Base-by-base conservation (phyloP, 371 early-diverging fungal species). In the Mortierella sp. region DNA sequence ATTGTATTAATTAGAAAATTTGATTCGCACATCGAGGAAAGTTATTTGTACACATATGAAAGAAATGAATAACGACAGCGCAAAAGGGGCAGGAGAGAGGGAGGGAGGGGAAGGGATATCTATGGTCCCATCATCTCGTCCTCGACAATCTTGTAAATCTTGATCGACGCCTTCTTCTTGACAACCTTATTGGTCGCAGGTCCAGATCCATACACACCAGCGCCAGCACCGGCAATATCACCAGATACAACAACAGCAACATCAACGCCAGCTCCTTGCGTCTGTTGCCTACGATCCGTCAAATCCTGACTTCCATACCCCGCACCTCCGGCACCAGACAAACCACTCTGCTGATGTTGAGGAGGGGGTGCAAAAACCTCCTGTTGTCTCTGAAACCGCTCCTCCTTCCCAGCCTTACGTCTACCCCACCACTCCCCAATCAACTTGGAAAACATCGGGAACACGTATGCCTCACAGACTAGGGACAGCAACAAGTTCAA, bases 121-220 rank as follows among this genome's bases (percentile, higher is more conserved):
- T 44, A 78, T 78, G 78, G 76, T 38, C 54, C 76, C 74, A 78
- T 76, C 84, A 84, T 84, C 79, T 84, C 84, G 47, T 84, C 81
- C 72, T 84, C 84, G 4, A 84, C 81, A 14, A 81, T 72, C 79
- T 84, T 84, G 76, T 84, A 84, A 63, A 84, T 81, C 74, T 84
- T 84, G 47, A 84, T 65, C 24, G 79, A 76, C 21, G 76, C 19
- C 72, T 78, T 84, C 76, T 80, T 80, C 70, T 65, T 55, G 6
- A 72, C 5, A 8, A 73, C 45, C 50, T 79, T 79, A 31, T 50
- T 55, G 45, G 57, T 16, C 47, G 26, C 2, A 24, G 74, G 5
- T 16, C 42, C 50, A 24, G 26, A 11, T 2, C n/a, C 54, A 26
- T 54, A n/a, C 45, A 52, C 50, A 6, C 31, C 50, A 45, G 31